Percentiles rank a stretch among this genome's conserved stretches.
These are phyloP conservation scores for Coccomyxa sp. DNA, from an alignment of 139 green algal genomes.

Conservation along the genomic window DNA sequence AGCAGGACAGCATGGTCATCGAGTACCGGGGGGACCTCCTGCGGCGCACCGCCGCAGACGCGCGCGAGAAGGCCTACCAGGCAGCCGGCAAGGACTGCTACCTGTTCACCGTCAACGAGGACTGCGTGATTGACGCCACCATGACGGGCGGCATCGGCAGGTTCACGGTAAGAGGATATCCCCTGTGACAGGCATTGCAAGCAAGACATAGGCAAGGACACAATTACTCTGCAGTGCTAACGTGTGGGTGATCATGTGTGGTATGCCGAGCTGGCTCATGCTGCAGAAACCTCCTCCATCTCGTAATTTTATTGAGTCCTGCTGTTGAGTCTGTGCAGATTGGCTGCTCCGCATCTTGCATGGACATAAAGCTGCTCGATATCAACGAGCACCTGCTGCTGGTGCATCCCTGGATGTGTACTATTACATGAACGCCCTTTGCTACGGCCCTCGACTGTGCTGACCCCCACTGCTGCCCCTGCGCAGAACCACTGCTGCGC, in stretches of 20 bases:
- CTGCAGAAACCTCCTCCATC: background rate
- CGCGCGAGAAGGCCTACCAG: slow-evolving; percentile 70
- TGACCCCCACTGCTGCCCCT: background rate
- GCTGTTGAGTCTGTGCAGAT: slow-evolving; percentile 49
- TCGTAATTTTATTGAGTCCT: too few relatives aligned
- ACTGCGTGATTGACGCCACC: slow-evolving; percentile 81
- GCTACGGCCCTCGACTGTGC: too few relatives aligned
- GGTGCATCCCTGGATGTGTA: slow-evolving; percentile 24
- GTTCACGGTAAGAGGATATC: slow-evolving; percentile 77
- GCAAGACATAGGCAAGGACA: too few relatives aligned
- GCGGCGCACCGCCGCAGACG: slow-evolving; percentile 55
- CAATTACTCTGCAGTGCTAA: too few relatives aligned
- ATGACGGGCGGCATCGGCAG: slow-evolving; percentile 58
- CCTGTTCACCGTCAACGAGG: slow-evolving; percentile 79
- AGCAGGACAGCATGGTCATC: slow-evolving; percentile 76
- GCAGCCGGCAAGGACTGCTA: slow-evolving; percentile 78
- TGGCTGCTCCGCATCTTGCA: slow-evolving; percentile 80
- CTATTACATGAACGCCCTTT: too few relatives aligned
- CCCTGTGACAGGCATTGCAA: too few relatives aligned
- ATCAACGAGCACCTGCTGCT: slow-evolving; percentile 59
- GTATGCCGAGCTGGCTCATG: background rate
- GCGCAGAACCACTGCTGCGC: slow-evolving; percentile 84
- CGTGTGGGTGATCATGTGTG: too few relatives aligned
- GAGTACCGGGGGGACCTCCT: slow-evolving; percentile 86
- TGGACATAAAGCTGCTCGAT: slow-evolving; percentile 82